A percentile compares a stretch with the other conserved stretches of the same genome.
These are phyloP conservation scores for Candida suzukii DNA, from an alignment of 805 yeast genomes.

Conservation along the genomic window DNA sequence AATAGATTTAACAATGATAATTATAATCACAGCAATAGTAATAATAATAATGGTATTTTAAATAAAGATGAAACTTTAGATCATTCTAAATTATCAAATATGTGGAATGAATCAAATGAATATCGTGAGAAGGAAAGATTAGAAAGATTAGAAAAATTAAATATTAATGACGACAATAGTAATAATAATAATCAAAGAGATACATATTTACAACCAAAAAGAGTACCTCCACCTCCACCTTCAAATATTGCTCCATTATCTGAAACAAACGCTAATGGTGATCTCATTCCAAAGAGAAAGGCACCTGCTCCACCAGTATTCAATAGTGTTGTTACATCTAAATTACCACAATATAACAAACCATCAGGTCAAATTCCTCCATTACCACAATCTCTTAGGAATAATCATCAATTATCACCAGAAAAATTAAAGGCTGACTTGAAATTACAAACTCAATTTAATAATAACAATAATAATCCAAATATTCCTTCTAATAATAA, in stretches of 20 bases:
- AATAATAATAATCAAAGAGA: slow-evolving; percentile 6
- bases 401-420: not conserved
- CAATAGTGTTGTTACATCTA: slow-evolving; percentile 1
- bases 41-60: slow-evolving; percentile 5
- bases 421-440: not conserved
- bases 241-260: slow-evolving; percentile 14
- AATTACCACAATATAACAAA: slow-evolving; percentile 2
- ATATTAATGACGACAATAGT: no score
- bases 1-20: slow-evolving; percentile 6
- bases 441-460: not conserved
- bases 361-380: slow-evolving; percentile 19
- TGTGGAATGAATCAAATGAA: not conserved
- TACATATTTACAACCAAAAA: slow-evolving; percentile 22
- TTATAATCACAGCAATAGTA: slow-evolving; percentile 12
- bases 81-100: not conserved
- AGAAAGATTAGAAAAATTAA: no score
- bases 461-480: slow-evolving; percentile 3
- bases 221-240: slow-evolving; percentile 29
- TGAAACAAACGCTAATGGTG: not conserved
- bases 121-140: no score
- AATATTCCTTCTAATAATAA: slow-evolving; percentile 4
- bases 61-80: not conserved
- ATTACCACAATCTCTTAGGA: not conserved
- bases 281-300: slow-evolving; percentile 29
- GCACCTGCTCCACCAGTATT: slow-evolving; percentile 33